A percentile compares a stretch with the other conserved stretches of the same genome.
Evolutionary conservation across 2,329 filamentous ascomycete species (phyloP).

Genomic region (Neofusicoccum sp.): DNA sequence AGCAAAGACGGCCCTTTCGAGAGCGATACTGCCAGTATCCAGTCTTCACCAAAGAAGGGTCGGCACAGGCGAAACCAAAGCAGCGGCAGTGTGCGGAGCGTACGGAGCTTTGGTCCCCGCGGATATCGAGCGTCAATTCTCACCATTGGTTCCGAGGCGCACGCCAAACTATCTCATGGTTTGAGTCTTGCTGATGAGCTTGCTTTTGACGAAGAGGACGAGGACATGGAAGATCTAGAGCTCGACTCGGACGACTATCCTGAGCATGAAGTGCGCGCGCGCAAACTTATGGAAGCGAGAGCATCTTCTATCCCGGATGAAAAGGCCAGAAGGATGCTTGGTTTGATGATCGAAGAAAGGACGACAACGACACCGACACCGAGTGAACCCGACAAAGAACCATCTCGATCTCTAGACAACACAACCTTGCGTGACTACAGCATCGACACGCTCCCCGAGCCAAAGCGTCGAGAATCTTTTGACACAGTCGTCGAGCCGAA

Average conservation of each 20-base stretch:
- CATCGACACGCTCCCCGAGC: not conserved
- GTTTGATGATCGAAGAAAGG: conserved; percentile 32
- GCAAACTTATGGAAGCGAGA: conserved; percentile 40
- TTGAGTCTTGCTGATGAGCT: conserved; percentile 88
- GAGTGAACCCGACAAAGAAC: conserved; percentile 23
- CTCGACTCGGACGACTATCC: conserved; percentile 66
- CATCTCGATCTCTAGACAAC: conserved; percentile 13
- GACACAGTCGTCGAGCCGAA: not conserved
- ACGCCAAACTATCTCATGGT: conserved; percentile 57
- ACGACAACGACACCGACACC: not conserved
- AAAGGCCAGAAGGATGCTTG: conserved; percentile 47
- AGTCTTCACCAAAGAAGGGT: conserved; percentile 53
- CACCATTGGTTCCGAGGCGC: conserved; percentile 54
- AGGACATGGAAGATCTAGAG: conserved; percentile 49
- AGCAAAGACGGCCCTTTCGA: conserved; percentile 59
- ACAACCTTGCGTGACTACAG: not conserved
- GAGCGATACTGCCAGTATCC: conserved; percentile 69
- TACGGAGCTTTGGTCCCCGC: conserved; percentile 28
- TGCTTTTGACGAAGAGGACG: conserved; percentile 73
- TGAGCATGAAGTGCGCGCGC: conserved; percentile 41
- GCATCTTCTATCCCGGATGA: conserved; percentile 42
- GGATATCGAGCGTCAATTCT: conserved; percentile 71
- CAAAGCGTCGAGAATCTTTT: conserved; percentile 1
- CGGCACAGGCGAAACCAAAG: conserved; percentile 40
- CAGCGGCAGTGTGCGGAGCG: conserved; percentile 53